These are phyloP conservation scores for Rhodotorula taiwanensis DNA, from an alignment of 768 basidiomycete genomes.

Conservation along the genomic window DNA sequence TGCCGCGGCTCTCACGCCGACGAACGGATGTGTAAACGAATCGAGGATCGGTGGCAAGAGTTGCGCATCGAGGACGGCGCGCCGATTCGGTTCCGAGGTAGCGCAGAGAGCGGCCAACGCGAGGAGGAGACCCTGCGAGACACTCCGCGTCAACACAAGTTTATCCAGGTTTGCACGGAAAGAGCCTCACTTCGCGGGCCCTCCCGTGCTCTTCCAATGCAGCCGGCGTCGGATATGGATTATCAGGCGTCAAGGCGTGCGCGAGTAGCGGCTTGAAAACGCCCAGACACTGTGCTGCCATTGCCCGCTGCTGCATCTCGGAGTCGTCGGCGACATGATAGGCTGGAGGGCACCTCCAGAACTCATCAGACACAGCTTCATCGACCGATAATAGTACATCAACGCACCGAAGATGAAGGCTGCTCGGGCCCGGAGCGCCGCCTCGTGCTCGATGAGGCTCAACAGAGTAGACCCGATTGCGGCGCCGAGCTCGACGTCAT, in stretches of 20 bases:
- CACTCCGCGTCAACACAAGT: neutral
- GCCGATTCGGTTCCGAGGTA: conserved; percentile 65
- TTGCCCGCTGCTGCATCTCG: conserved; percentile 60
- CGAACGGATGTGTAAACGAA: conserved; percentile 57
- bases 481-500: neutral
- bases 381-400: neutral
- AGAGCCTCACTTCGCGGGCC: conserved; percentile 32
- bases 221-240: conserved; percentile 32
- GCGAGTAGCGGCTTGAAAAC: conserved; percentile 48
- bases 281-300: conserved; percentile 61
- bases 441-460: conserved; percentile 17
- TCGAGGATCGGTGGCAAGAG: conserved; percentile 55
- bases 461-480: conserved; percentile 14
- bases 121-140: conserved; percentile 60
- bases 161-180: neutral
- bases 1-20: conserved; percentile 75
- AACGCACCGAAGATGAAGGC: conserved; percentile 29
- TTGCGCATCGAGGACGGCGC: conserved; percentile 58
- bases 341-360: conserved; percentile 53
- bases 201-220: conserved; percentile 11
- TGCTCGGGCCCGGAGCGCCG: conserved; percentile 13
- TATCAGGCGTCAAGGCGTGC: conserved; percentile 40
- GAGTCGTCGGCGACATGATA: conserved; percentile 65
- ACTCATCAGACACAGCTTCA: neutral
- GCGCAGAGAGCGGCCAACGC: conserved; percentile 66